phyloP scores from a whole-genome alignment of 1,139 yeast species.

The Sugiyamaella pinicola region DNA sequence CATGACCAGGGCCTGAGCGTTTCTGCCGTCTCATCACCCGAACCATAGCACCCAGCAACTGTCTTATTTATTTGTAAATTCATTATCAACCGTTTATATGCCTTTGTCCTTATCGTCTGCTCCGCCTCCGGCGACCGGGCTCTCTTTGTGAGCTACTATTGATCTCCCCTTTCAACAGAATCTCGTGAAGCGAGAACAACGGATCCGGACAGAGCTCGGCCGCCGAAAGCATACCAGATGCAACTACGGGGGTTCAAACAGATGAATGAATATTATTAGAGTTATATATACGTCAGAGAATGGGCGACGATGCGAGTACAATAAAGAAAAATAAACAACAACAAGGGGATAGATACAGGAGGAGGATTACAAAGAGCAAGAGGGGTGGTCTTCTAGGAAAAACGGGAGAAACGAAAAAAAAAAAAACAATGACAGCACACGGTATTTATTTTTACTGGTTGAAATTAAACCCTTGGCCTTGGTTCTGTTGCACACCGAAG shows the following conservation, averaged over 20 bases:
- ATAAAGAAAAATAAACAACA: constrained; percentile 1
- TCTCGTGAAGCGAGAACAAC: constrained; percentile 5
- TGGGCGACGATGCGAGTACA: constrained; percentile 9
- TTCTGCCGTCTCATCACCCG: not conserved
- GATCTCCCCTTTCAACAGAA: too few relatives aligned
- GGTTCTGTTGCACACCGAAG: constrained; percentile 59
- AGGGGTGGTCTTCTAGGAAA: not conserved
- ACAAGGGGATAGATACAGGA: constrained; percentile 6
- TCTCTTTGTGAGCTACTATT: too few relatives aligned
- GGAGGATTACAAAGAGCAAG: not conserved
- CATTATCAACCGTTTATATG: too few relatives aligned
- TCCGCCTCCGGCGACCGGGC: constrained; percentile 8
- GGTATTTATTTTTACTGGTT: not conserved
- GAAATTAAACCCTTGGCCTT: constrained; percentile 16
- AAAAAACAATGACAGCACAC: not conserved
- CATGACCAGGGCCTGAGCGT: not conserved
- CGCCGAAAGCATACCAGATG: constrained; percentile 4
- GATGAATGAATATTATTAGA: constrained; percentile 9
- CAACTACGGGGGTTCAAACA: too few relatives aligned
- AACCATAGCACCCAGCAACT: not conserved
- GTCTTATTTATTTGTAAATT: not conserved
- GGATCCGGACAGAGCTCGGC: constrained; percentile 7
- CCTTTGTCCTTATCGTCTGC: too few relatives aligned
- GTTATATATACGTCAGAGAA: constrained; percentile 10
- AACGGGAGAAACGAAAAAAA: not conserved